Conservation (phyloP, 345 rosid species). For the Sisymbrium altissimum region DNA sequence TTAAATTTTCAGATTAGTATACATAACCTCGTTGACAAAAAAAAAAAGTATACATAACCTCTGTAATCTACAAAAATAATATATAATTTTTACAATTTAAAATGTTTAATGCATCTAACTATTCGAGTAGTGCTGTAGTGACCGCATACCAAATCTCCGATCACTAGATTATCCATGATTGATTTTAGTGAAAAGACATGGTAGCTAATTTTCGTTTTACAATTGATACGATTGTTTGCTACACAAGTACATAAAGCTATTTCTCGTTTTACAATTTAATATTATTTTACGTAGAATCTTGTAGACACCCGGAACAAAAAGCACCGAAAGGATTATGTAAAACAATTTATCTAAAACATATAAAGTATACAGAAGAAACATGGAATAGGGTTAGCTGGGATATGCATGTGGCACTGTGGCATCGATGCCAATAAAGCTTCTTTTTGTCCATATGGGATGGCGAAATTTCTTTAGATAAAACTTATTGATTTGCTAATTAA, state of each 20-base stretch:
- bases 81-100: neutral
- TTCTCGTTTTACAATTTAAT: neutral
- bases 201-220: neutral
- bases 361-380: neutral
- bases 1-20: no score
- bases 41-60: neutral
- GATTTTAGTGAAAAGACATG: neutral
- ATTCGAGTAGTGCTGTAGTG: neutral
- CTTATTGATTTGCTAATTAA: neutral
- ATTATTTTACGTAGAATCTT: neutral
- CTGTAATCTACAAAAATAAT: neutral
- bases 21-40: neutral
- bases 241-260: neutral
- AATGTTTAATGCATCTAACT: neutral
- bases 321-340: neutral
- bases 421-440: conserved; percentile 33
- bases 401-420: conserved; percentile 29
- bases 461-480: neutral
- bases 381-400: conserved; percentile 19
- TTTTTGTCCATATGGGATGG: conserved; percentile 41
- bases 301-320: neutral
- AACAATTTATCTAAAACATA: neutral
- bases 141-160: neutral
- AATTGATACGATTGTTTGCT: neutral
- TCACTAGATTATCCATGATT: neutral